Conservation (phyloP, 768 basidiomycete species). For the Mycena filopes region DNA sequence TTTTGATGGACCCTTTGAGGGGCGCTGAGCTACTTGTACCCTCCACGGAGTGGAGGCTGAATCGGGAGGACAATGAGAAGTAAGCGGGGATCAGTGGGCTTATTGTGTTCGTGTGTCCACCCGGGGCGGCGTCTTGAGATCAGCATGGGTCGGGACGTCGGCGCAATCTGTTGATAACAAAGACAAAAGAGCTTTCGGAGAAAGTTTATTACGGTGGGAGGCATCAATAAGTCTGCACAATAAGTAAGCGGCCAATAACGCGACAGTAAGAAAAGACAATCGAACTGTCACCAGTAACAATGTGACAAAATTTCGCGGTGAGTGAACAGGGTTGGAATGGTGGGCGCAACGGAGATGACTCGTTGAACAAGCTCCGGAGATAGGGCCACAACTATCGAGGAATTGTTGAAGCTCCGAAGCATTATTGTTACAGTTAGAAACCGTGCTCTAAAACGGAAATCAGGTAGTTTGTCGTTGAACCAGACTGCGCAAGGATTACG, state of each 20-base stretch:
- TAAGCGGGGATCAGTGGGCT: neutral
- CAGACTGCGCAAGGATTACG: no score
- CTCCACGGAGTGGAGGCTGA: neutral
- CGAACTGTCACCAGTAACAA: constrained; percentile 2
- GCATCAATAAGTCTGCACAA: neutral
- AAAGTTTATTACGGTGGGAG: neutral
- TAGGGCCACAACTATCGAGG: no score
- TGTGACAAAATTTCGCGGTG: neutral
- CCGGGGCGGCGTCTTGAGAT: neutral
- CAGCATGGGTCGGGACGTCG: neutral
- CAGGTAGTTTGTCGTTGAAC: no score
- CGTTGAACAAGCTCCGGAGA: no score
- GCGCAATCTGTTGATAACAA: neutral
- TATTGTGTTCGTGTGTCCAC: constrained; percentile 10
- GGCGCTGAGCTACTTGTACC: constrained; percentile 5
- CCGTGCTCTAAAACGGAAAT: no score
- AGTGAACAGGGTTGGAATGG: no score
- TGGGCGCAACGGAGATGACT: no score
- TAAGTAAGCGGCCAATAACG: neutral
- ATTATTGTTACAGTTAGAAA: no score
- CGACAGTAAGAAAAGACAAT: constrained; percentile 12
- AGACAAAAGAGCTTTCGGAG: constrained; percentile 16
- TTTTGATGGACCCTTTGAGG: neutral
- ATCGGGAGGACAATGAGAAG: neutral
- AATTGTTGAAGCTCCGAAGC: no score